These are phyloP conservation scores for Wallacemonas sp. DNA, from an alignment of 208 protist genomes.

Conservation along the genomic window DNA sequence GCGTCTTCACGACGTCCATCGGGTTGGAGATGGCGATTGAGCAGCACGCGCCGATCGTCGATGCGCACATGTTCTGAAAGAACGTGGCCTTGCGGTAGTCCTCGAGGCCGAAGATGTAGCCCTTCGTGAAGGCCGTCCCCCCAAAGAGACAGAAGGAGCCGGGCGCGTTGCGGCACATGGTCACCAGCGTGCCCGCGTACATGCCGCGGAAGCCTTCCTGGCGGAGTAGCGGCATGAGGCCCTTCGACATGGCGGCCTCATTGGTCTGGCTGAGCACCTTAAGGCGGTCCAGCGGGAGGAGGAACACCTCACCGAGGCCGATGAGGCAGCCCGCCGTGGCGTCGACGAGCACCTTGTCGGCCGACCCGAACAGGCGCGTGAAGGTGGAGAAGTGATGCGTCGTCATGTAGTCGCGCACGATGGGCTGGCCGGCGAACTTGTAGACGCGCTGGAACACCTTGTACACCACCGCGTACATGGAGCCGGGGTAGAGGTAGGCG, in stretches of 20 bases:
- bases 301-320: constrained; percentile 84
- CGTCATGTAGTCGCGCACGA: constrained; percentile 73
- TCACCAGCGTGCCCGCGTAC: constrained; percentile 84
- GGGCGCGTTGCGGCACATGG: constrained; percentile 86
- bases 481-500: constrained; percentile 88
- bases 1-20: constrained; percentile 94
- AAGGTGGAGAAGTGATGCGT: constrained; percentile 40
- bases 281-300: constrained; percentile 88
- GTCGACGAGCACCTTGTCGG: constrained; percentile 69
- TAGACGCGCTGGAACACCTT: constrained; percentile 92
- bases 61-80: constrained; percentile 86
- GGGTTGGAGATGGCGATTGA: constrained; percentile 88
- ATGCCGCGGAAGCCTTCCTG: constrained; percentile 81
- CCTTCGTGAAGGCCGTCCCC: constrained; percentile 87
- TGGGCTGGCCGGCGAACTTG: constrained; percentile 91
- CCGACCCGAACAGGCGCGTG: constrained; percentile 48
- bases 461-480: constrained; percentile 84
- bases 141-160: constrained; percentile 92
- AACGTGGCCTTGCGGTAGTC: constrained; percentile 79
- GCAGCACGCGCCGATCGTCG: constrained; percentile 74
- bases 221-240: constrained; percentile 62
- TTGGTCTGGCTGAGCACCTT: constrained; percentile 93
- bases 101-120: constrained; percentile 70
- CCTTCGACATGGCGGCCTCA: constrained; percentile 61
- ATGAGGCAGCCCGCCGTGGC: constrained; percentile 82